Base-by-base conservation (phyloP, 371 early-diverging fungal genomes). In the Mortierella sp. region DNA sequence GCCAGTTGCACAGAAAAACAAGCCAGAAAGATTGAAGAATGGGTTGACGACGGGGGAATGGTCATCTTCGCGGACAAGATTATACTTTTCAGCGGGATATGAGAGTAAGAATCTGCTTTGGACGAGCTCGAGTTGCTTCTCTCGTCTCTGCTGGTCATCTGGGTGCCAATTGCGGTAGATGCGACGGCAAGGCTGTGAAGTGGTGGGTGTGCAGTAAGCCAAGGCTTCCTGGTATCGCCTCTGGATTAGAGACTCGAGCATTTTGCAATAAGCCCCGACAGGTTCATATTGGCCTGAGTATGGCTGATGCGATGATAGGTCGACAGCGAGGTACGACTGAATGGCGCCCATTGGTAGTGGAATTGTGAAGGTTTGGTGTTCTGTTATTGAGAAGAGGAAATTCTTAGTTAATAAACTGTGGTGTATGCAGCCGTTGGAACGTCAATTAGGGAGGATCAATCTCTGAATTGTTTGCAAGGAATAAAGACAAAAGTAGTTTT, bases 151-250 rank as follows among this genome's bases (percentile, higher is more conserved):
- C 12, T 80, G 81, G 47, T 80, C 81, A n/a, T 80, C 81, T 9
- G 81, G 81, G n/a, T 80, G 81, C 81, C 81, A 80, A 23, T 80
- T 80, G 29, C 81, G 81, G 65, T 80, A 80, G 68, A 80, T 80
- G 15, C 75, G 75, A 17, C 68, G 75, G 65, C 81, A 75, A 43
- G 72, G 81, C 32, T 80, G 81, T 35, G 81, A 80, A 12, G 81
- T 80, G n/a, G 75, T 68, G 8, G 81, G 81, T 40, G 75, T 68
- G 73, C 81, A 80, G 58, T 80, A 80, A 8, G 32, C 53, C 22
- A 80, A 68, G 32, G 81, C 81, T 28, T 80, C 81, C 64, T 80
- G 64, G 43, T 80, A 80, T 34, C 81, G 66, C 45, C 68, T 65
- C 47, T 71, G 71, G 59, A 75, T 75, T 59, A 80, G 45, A 23